Base-by-base conservation (phyloP, 225 moss, liverwort and hornwort genomes). In the Rhytidiadelphus loreus region DNA sequence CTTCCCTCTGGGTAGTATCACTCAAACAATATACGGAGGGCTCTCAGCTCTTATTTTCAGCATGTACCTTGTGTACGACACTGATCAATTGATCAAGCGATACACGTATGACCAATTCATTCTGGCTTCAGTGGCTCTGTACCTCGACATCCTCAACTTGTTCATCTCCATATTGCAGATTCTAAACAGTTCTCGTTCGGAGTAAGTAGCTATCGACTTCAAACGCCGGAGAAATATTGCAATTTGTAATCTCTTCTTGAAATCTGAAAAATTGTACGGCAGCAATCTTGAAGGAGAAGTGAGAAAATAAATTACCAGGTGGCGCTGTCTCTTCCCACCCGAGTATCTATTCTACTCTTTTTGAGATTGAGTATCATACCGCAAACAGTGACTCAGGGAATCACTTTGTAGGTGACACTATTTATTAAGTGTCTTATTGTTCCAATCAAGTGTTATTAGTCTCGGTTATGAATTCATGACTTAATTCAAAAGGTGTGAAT, bases 101-200 rank as follows among this genome's bases (percentile, higher is more conserved):
- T 97, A 93, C 89, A 92, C 92, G 15, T 92, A 93, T 37, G 98
- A 98, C 91, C 96, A 98, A 87, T 97, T 97, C 91, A 94, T 98
- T 73, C 93, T 97, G 95, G 98, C 98, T 41, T 98, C 98, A 44
- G 98, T 98, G 73, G 93, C 97, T 13, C 93, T 98, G 57, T 98
- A 98, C 89, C 90, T 98, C 90, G 98, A 98, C 92, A 94, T 98
- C 93, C 95, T 98, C 88, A 98, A 98, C 93, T 92, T 98, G 64
- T 98, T 98, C 90, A 93, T 98, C 68, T 85, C 97, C 78, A 88
- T 98, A 69, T 89, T 98, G 90, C 96, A 94, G 93, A 91, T 98
- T 89, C 93, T 98, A 25, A 95, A 96, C 90, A 94, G 95, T 84
- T 89, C 89, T 87, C 93, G 93, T 68, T 89, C 93, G 39, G 85